Evolutionary conservation across 805 yeast genomes (phyloP), one percentile per base, ranked within the genome.

Genomic region (Yarrowia yakushimensis): DNA sequence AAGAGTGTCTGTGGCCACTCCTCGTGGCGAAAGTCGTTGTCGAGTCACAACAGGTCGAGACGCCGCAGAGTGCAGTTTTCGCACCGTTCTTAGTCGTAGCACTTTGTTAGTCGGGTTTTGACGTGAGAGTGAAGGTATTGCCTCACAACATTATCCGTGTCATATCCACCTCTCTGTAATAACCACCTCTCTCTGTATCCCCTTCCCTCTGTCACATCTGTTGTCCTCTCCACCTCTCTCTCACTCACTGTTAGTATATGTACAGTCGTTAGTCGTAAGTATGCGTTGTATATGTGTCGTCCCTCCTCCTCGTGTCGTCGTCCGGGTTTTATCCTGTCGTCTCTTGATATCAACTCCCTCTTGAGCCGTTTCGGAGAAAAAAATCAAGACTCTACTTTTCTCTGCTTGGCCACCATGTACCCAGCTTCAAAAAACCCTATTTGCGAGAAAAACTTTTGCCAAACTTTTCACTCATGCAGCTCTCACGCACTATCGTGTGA

Each of bases 211-310:
- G 8, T 25, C 27, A 25, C 27, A 25, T 8, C 27, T 5, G 8
- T 5, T 17, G 22, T 34, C 15, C 23, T 18, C 13, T 27, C 22
- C 43, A 20, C 6, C 5, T 13, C 27, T 8, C 4, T 15, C 30
- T 23, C 30, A 45, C 52, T 45, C 52, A 45, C 52, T 45, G 52
- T 43, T 43, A 43, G 48, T 43, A 43, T 45, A 45, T 45, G 52
- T 45, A 45, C 52, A 45, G 52, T 45, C 36, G 52, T 45, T 45
- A 45, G 33, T 30, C 23, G 25, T 25, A 13, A 17, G 18, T 22
- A 4, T 36, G 22, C 18, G 20, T 36, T 5, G 20, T 4, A 17
- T 28, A 15, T 37, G 42, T 18, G 45, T 41, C 7, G n/a, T 41
- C 6, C 37, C 37, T 34, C 37, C 37, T 39, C 13, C 18, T 41